A percentile compares a stretch with the other conserved stretches of the same genome.
Evolutionary conservation across 257 asterid genomes (phyloP).

Genomic region (Rehmannia glutinosa): DNA sequence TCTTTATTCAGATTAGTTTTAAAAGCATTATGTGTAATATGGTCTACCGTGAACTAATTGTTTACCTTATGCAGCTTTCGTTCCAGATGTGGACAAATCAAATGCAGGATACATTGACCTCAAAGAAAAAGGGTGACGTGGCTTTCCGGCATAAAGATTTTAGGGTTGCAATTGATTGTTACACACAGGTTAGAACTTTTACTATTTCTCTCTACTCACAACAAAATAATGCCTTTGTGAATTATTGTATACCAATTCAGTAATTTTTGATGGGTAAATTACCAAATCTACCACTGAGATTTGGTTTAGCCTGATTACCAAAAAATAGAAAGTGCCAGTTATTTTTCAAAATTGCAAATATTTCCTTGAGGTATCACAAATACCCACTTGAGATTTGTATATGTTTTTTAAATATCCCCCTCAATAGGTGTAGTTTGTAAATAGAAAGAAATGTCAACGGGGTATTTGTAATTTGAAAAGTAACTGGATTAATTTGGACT

Average conservation of each 20-base stretch:
- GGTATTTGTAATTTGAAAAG: too few relatives aligned
- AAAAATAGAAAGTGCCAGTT: too few relatives aligned
- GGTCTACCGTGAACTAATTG: conserved; percentile 1
- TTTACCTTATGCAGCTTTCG: conserved; percentile 39
- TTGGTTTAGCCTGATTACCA: too few relatives aligned
- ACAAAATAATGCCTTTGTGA: too few relatives aligned
- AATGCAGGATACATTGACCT: conserved; percentile 68
- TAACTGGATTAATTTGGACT: too few relatives aligned
- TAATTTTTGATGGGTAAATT: too few relatives aligned
- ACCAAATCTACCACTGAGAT: background rate
- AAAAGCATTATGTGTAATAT: background rate
- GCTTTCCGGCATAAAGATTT: conserved; percentile 66
- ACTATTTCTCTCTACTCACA: background rate
- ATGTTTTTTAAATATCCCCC: too few relatives aligned
- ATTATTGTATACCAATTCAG: background rate
- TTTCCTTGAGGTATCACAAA: too few relatives aligned
- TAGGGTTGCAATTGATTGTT: conserved; percentile 52
- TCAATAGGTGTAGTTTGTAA: too few relatives aligned
- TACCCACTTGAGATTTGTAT: too few relatives aligned
- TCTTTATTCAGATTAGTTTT: background rate
- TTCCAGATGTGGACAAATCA: conserved; percentile 81
- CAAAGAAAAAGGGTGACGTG: conserved; percentile 63
- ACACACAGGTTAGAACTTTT: conserved; percentile 43
- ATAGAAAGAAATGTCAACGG: too few relatives aligned
- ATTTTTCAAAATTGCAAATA: too few relatives aligned